Base-by-base conservation (phyloP, 441 rosid species). In the Jatropha multifida region DNA sequence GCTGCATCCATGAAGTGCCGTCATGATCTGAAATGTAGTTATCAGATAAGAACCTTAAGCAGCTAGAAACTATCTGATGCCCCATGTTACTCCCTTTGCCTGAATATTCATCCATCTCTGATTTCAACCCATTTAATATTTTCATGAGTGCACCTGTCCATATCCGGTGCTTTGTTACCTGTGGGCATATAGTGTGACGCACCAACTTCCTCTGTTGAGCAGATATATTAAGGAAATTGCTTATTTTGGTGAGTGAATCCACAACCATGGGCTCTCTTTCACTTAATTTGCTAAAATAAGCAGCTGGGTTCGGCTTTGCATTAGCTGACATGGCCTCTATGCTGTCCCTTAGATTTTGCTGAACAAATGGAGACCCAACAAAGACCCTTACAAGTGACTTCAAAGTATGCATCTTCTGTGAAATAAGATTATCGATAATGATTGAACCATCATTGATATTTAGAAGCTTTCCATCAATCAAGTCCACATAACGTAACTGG, bases 171-270 rank as follows among this genome's bases (percentile, higher is more conserved):
- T 83, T 88, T 4, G 97, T 91, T 27, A 91, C 91, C 84, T 89
- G 98, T 3, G 90, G 85, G 77, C 90, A 85, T 26, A 93, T 82
- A 0, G 87, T 70, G 52, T 73, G 58, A 12, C 96, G 87, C 78
- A 92, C 96, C 42, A 78, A 66, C 83, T 91, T 90, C 88, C 88
- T 79, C 56, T 90, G 91, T 61, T 88, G 98, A 5, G 94, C 90
- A 23, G 95, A 81, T 70, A 94, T 80, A 42, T 86, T 80, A 49
- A 91, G 91, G 74, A 85, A 78, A 82, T 87, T 76, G 66, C 89
- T 70, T 27, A 91, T 85, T 80, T 75, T 85, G 13, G 93, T 84
- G 66, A 93, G 81, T 23, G 97, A 85, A 81, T 81, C 78, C 81
- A 93, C 83, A 60, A 83, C 20, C 77, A 91, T 64, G 32, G 88